Evolutionary conservation across 257 asterid species (phyloP), one percentile per base, ranked within the genome.

Genomic region (Primulina eburnea): DNA sequence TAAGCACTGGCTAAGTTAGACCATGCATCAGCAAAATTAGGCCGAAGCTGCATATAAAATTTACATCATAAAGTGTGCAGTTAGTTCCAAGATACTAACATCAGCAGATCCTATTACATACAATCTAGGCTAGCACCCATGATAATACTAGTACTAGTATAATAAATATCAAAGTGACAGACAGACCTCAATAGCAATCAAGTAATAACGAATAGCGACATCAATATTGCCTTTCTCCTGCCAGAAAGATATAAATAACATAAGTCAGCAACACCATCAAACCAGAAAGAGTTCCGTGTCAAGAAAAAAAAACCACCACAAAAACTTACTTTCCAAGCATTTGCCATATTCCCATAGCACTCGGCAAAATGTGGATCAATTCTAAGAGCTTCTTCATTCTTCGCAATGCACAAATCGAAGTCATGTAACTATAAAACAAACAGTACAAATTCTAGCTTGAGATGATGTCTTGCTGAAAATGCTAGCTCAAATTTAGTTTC

Each of bases 301-400:
- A 71, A 28, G 53, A 62, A 71, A 21, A 58, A 47, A 63, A 65
- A 64, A 59, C 43, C 55, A 68, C 60, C 26, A 74, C 64, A 67
- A 26, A 35, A 66, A 40, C 63, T 59, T 79, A 94, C 99, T 96
- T 94, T 94, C 90, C 86, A 94, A 74, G 99, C 99, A 83, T 94
- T 94, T n/a, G 97, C 99, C 99, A 91, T 94, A 76, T 94, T 94
- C 62, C 99, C 99, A 80, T 91, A 94, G 79, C 99, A 91, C 85
- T 94, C 99, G 53, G 99, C 97, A 88, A 94, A 91, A 71, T 83
- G 92, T 28, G 99, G 97, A 71, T 94, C 89, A 47, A 94, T 79
- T 52, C 85, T 82, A 50, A 94, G 89, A 67, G 99, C 97, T 82
- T 94, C 99, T 80, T 94, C 97, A 78, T 94, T 94, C 83, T 89